phyloP scores from a whole-genome alignment of 257 asterid genomes.

The Ocimum tenuiflorum region DNA sequence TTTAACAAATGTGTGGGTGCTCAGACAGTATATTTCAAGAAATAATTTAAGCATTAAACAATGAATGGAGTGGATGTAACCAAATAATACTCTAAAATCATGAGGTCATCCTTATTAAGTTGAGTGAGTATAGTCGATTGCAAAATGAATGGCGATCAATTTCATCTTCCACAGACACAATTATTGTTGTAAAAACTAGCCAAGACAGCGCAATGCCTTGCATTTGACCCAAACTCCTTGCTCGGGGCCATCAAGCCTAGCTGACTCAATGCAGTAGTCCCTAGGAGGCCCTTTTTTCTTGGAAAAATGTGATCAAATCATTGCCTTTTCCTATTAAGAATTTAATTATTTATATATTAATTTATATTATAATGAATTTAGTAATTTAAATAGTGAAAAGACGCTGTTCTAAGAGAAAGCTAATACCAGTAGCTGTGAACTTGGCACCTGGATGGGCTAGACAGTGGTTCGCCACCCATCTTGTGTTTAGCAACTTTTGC shows the following conservation, averaged over 20 bases:
- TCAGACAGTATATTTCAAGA: not conserved
- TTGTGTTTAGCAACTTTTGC: not conserved
- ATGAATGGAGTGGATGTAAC: not conserved
- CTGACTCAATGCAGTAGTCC: not conserved
- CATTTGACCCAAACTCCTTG: not conserved
- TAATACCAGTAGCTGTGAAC: too few relatives aligned
- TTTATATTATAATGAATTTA: not conserved
- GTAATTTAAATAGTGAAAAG: not conserved
- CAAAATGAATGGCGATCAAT: not conserved
- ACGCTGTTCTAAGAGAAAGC: not conserved
- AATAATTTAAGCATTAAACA: not conserved
- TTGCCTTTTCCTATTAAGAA: not conserved
- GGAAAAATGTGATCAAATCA: not conserved
- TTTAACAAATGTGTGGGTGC: not conserved
- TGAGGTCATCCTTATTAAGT: not conserved
- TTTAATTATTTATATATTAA: not conserved
- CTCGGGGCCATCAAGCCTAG: not conserved
- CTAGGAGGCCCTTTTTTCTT: not conserved
- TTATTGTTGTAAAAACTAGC: not conserved
- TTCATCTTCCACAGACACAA: not conserved
- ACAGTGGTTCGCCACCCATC: not conserved
- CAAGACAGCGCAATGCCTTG: not conserved
- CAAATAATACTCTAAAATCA: not conserved
- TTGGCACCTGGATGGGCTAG: not conserved
- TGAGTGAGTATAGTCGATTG: not conserved